phyloP scores from a whole-genome alignment of 1,139 yeast genomes.

The Pichia sp. region DNA sequence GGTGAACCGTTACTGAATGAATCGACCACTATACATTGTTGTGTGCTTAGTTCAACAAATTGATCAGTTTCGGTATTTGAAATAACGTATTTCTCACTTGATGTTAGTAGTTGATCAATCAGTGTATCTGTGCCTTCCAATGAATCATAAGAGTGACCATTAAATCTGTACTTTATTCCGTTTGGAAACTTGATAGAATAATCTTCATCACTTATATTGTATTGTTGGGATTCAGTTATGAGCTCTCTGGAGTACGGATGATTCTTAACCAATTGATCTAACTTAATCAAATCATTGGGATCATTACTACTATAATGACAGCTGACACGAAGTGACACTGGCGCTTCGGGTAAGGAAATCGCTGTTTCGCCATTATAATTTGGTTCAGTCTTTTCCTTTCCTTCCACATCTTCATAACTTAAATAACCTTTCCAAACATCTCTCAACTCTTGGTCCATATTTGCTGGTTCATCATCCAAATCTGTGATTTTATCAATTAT shows the following conservation, averaged over 20 bases:
- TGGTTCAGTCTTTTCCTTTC: not conserved
- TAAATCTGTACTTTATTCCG: constrained; percentile 7
- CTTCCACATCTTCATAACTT: not conserved
- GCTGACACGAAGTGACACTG: not conserved
- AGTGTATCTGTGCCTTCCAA: constrained; percentile 9
- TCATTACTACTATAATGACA: not conserved
- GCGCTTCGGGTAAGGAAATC: not conserved
- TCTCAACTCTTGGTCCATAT: not conserved
- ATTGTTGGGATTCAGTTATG: not conserved
- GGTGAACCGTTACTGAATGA: constrained; percentile 23
- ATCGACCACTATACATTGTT: constrained; percentile 41
- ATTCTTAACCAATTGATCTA: not conserved
- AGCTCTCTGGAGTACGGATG: not conserved
- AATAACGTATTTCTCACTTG: constrained; percentile 15
- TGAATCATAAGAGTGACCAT: constrained; percentile 16
- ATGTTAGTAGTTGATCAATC: constrained; percentile 16
- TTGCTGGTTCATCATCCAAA: constrained; percentile 3
- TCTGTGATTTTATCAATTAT: not conserved
- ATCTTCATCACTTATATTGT: not conserved
- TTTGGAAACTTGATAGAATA: not conserved
- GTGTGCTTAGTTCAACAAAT: constrained; percentile 29
- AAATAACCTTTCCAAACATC: constrained; percentile 3
- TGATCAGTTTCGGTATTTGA: constrained; percentile 11
- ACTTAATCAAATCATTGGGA: not conserved
- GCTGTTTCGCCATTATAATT: not conserved